Evolutionary conservation across 371 early-diverging fungal genomes (phyloP), one percentile per base, ranked within the genome.

Genomic region (Saksenaea vasiformis): DNA sequence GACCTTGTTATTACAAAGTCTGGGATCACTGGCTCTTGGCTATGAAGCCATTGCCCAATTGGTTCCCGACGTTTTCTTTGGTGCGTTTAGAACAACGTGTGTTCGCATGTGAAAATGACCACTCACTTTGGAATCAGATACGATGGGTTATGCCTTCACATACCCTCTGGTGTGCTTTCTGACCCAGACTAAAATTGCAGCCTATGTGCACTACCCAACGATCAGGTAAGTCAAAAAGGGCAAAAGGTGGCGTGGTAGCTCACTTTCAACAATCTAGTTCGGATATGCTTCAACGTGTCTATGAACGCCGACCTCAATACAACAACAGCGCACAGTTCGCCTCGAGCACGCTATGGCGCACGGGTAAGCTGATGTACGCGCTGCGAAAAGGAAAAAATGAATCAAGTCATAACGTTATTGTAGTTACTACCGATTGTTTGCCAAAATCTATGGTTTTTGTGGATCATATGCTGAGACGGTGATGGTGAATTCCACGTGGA

Each of bases 181-280:
- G n/a, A 80, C 84, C 15, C 75, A 83, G 0, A 75, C 79, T 66
- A 85, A 75, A 44, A 87, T 97, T 11, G 88, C 89, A 2, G 86
- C 96, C 0, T 98, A 98, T 69, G 92, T 93, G 13, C 99, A 98
- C 72, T 98, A 98, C 64, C 99, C 99, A 2, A 89, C 92, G 3
- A 94, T 98, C 59, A 94, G 90, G 89, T 89, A 71, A 22, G 37
- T 47, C 2, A n/a, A 37, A 44, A 26, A 39, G 58, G 19, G 22
- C 36, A 17, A 36, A 22, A 8, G 3, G 36, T n/a, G 17, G 58
- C 26, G 36, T 38, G 26, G 0, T 39, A 34, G 43, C 14, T 19
- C 10, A 47, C 13, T 62, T 19, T 44, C 19, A 17, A 15, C 24
- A n/a, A 22, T 34, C n/a, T 59, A 91, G 95, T 67, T 87, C 95